Conservation (phyloP, 176 grass and related monocot genomes). For the Lolium multiflorum region DNA sequence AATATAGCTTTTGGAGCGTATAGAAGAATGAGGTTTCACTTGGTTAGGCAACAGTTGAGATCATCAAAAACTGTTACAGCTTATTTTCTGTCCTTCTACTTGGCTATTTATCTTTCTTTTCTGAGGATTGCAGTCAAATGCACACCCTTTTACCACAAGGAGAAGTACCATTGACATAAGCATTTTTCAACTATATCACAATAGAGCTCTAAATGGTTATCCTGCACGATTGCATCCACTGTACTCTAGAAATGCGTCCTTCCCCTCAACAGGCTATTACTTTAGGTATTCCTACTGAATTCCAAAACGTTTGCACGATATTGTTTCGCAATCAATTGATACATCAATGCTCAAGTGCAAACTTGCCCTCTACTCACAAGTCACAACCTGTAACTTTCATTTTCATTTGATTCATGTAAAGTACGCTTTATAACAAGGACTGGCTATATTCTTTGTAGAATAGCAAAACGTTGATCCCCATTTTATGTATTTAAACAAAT, state of each 20-base stretch:
- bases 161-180: neutral
- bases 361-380: neutral
- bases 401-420: slow-evolving; percentile 8
- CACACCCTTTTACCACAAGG: neutral
- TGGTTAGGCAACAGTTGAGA: neutral
- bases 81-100: neutral
- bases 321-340: neutral
- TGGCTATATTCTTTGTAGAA: slow-evolving; percentile 19
- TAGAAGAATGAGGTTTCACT: neutral
- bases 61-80: neutral
- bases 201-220: neutral
- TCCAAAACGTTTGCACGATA: neutral
- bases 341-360: neutral
- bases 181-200: neutral
- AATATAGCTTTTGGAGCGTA: neutral
- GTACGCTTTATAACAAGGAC: neutral
- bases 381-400: neutral
- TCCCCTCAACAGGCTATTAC: neutral
- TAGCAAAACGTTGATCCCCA: neutral
- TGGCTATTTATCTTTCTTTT: neutral
- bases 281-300: neutral
- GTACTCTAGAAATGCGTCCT: neutral
- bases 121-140: neutral
- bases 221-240: neutral
- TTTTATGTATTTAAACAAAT: neutral